These are phyloP conservation scores for Chlorella variabilis DNA, from an alignment of 163 green algal genomes.

Conservation along the genomic window DNA sequence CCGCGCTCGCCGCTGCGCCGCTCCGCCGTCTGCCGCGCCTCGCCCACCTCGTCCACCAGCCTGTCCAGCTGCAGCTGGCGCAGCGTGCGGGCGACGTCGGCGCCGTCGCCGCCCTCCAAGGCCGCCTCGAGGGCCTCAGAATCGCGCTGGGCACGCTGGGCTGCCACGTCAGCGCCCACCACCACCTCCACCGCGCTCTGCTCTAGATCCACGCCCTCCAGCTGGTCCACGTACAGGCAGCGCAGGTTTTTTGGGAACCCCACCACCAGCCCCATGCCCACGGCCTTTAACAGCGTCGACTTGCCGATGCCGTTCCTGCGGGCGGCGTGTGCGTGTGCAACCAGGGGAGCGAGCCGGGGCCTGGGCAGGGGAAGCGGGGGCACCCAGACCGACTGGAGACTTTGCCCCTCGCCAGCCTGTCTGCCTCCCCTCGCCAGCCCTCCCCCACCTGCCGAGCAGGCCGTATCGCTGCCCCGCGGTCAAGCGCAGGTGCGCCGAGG, in stretches of 20 bases:
- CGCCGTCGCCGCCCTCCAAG: constrained; percentile 35
- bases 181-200: constrained; percentile 41
- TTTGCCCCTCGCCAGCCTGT: neutral
- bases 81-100: constrained; percentile 35
- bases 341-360: neutral
- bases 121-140: constrained; percentile 38
- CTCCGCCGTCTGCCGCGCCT: constrained; percentile 37
- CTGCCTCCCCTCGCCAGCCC: neutral
- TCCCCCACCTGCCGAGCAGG: constrained; percentile 51
- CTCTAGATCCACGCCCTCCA: constrained; percentile 26
- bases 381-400: neutral
- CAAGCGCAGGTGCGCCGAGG: constrained; percentile 51
- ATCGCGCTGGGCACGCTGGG: constrained; percentile 29
- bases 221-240: constrained; percentile 47
- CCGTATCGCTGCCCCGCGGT: constrained; percentile 54
- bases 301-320: constrained; percentile 84
- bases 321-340: neutral
- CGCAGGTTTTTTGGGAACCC: constrained; percentile 36
- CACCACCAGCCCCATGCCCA: constrained; percentile 57
- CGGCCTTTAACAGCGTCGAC: constrained; percentile 96
- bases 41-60: constrained; percentile 16
- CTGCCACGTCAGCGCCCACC: constrained; percentile 36
- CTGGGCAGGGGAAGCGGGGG: neutral
- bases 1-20: constrained; percentile 54
- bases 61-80: constrained; percentile 29